phyloP scores from a whole-genome alignment of 2,329 filamentous ascomycete species.

The Ascochyta lentis region DNA sequence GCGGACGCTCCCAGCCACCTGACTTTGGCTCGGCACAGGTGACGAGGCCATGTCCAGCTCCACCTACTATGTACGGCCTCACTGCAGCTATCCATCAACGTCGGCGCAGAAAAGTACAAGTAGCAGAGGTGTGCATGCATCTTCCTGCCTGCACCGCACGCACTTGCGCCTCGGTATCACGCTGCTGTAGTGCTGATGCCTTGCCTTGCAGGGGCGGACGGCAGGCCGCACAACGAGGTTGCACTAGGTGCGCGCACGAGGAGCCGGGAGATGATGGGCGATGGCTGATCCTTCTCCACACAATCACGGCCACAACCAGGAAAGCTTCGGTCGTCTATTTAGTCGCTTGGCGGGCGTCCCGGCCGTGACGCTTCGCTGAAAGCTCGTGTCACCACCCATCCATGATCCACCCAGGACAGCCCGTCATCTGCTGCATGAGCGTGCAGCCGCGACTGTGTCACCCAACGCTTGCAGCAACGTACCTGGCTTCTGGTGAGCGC shows the following conservation, averaged over 20 bases:
- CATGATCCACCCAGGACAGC: slow-evolving; percentile 27
- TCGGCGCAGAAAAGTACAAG: background rate
- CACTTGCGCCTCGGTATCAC: background rate
- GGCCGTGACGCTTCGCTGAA: slow-evolving; percentile 41
- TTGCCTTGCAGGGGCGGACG: slow-evolving; percentile 14
- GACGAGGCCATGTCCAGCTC: background rate
- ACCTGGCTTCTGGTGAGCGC: slow-evolving; percentile 40
- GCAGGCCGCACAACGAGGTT: slow-evolving; percentile 15
- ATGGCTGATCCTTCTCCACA: slow-evolving; percentile 38
- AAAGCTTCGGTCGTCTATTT: slow-evolving; percentile 45
- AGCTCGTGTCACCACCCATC: slow-evolving; percentile 40
- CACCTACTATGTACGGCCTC: background rate
- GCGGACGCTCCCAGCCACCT: slow-evolving; percentile 10
- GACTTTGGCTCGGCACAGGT: background rate
- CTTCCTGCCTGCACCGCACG: background rate
- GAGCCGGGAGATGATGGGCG: slow-evolving; percentile 25
- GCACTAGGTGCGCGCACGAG: slow-evolving; percentile 17
- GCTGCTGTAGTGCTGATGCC: slow-evolving; percentile 11
- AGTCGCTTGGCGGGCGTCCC: slow-evolving; percentile 27
- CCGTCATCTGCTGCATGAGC: slow-evolving; percentile 42
- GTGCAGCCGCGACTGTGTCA: slow-evolving; percentile 32
- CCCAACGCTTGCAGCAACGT: slow-evolving; percentile 31
- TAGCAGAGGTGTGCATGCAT: too few relatives aligned
- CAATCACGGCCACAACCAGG: slow-evolving; percentile 25
- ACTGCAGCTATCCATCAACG: slow-evolving; percentile 3